These are phyloP conservation scores for Luffa acutangula DNA, from an alignment of 306 rosid species.

Conservation along the genomic window DNA sequence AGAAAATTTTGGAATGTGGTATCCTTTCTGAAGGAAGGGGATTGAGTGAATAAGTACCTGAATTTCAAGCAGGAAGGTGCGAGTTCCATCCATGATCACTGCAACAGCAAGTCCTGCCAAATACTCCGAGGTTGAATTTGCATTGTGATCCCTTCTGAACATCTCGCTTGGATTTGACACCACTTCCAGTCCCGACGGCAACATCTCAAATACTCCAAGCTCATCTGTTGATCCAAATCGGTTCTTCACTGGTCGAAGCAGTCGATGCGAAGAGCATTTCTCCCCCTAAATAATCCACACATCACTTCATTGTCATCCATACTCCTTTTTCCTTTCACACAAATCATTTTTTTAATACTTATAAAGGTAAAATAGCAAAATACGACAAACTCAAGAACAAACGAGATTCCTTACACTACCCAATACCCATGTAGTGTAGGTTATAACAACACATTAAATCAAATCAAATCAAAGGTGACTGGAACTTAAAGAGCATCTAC, in stretches of 20 bases:
- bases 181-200: slow-evolving; percentile 54
- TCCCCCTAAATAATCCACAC: slow-evolving; percentile 58
- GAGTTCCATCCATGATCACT: slow-evolving; percentile 86
- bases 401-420: background rate
- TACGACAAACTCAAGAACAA: background rate
- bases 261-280: slow-evolving; percentile 63
- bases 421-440: background rate
- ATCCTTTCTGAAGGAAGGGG: background rate
- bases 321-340: background rate
- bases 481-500: background rate
- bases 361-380: background rate
- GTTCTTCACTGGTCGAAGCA: slow-evolving; percentile 90
- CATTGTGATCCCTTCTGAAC: slow-evolving; percentile 57
- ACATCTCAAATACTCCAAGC: slow-evolving; percentile 98
- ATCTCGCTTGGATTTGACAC: slow-evolving; percentile 70
- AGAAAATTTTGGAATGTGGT: background rate
- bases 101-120: slow-evolving; percentile 81
- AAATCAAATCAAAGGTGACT: background rate
- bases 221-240: slow-evolving; percentile 93
- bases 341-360: background rate
- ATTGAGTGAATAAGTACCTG: slow-evolving; percentile 42
- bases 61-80: slow-evolving; percentile 77
- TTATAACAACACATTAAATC: background rate
- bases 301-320: background rate
- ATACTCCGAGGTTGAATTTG: slow-evolving; percentile 40